Base-by-base conservation (phyloP, 495 filamentous ascomycete genomes). In the Xylaria castorea region DNA sequence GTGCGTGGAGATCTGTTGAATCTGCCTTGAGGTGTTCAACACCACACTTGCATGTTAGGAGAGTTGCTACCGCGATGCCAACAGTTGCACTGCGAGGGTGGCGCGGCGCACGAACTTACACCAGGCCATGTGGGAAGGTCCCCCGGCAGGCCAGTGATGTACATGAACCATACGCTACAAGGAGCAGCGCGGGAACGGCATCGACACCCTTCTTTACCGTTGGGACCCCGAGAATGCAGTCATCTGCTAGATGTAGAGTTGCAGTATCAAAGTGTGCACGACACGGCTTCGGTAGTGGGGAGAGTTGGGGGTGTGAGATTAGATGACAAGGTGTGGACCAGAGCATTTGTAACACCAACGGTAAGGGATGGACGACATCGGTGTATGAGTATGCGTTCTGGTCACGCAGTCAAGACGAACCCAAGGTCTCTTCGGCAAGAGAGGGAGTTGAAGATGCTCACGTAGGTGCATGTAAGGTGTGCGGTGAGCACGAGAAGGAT, bases 21-120 rank as follows among this genome's bases (percentile, higher is more conserved):
- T 71, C 69, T 71, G 69, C 67, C 67, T 69, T 58, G 48, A 42
- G 44, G 51, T 53, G 38, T 71, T 51, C 42, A 32, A 62, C 68
- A 38, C 42, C 42, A 44, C 42, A 18, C 44, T 42, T 42, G 51
- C 58, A 71, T 64, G 53, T 71, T 64, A 46, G 68, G 48, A n/a
- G 57, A 30, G 68, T 25, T 65, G 22, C 38, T 44, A 42, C 61
- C 60, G 25, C 30, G 58, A 62, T 51, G 46, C 69, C 69, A 71
- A 71, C 69, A 71, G 48, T 55, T 27, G 60, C 25, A 57, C 34
- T 57, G 69, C 46, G 25, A 66, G 44, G 46, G 46, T 68, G 66
- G 66, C 64, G 63, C 46, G 44, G 63, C 65, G 48, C 20, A 44
- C 38, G 63, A 40, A 66, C 63, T 48, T 44, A 44, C 66, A 40